Percentiles rank a stretch among this genome's conserved stretches.
These are phyloP conservation scores for Sarocladiaceae sp. DNA, from an alignment of 2,329 filamentous ascomycete species.

Conservation along the genomic window DNA sequence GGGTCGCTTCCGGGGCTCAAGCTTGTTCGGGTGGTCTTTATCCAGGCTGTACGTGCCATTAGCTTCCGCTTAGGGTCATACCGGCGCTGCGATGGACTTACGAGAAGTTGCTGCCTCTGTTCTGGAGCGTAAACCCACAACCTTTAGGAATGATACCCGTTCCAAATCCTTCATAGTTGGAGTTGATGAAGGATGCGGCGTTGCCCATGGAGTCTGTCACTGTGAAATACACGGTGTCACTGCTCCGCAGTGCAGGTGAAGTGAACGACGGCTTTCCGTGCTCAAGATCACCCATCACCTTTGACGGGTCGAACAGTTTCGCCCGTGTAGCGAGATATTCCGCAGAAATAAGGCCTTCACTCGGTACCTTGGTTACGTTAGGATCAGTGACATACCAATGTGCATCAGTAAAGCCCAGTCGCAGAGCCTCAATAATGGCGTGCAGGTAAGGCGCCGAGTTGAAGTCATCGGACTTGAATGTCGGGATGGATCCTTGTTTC, in stretches of 20 bases:
- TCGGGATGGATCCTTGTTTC: constrained; percentile 64
- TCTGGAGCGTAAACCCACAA: constrained; percentile 91
- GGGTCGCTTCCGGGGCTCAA: constrained; percentile 77
- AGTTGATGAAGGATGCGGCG: constrained; percentile 94
- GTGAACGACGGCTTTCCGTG: constrained; percentile 54
- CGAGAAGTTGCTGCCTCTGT: constrained; percentile 82
- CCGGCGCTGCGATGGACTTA: not conserved
- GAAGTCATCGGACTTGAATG: constrained; percentile 65
- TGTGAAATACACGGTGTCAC: constrained; percentile 92
- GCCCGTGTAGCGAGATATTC: constrained; percentile 68
- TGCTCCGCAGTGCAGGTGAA: constrained; percentile 72
- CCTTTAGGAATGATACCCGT: constrained; percentile 77
- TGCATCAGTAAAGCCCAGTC: constrained; percentile 85
- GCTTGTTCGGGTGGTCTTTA: constrained; percentile 66
- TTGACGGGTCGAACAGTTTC: constrained; percentile 48
- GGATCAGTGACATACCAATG: constrained; percentile 89
- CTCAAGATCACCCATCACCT: constrained; percentile 52
- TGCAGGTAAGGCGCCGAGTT: constrained; percentile 80
- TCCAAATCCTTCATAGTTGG: constrained; percentile 85
- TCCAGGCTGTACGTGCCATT: constrained; percentile 38
- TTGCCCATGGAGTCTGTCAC: constrained; percentile 78
- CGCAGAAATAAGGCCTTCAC: constrained; percentile 61
- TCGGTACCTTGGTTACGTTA: constrained; percentile 61
- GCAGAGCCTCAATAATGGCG: constrained; percentile 77
- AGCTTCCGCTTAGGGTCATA: not conserved